Conservation (phyloP, 139 green algal genomes). For the Chlamydomonas urium region DNA sequence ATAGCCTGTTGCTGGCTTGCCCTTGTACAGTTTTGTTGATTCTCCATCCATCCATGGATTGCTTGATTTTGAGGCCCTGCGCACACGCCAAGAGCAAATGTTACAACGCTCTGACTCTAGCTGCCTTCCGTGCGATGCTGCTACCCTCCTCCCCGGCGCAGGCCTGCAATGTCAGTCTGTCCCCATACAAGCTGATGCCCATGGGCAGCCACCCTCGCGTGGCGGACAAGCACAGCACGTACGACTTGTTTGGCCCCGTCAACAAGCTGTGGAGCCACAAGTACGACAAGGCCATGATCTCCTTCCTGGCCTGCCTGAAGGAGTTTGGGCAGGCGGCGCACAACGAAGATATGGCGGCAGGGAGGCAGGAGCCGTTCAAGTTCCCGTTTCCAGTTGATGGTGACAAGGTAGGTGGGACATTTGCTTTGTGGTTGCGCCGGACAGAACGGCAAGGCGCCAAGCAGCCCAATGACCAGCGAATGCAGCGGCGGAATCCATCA, state of each 20-base stretch:
- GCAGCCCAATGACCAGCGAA: background rate
- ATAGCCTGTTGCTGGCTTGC: no score
- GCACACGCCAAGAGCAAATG: no score
- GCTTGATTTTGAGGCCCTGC: no score
- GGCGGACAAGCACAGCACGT: constrained; percentile 58
- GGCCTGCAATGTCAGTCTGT: constrained; percentile 51
- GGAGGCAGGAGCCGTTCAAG: constrained; percentile 49
- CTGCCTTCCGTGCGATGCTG: no score
- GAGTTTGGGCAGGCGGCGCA: constrained; percentile 71
- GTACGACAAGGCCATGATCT: constrained; percentile 84
- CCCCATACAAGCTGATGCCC: constrained; percentile 65
- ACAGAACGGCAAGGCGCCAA: background rate
- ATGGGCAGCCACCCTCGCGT: constrained; percentile 84
- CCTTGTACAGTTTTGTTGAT: no score
- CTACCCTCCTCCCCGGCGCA: constrained; percentile 24
- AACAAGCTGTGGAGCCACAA: constrained; percentile 70
- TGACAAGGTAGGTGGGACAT: constrained; percentile 47
- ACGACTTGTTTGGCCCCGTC: constrained; percentile 90
- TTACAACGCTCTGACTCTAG: no score
- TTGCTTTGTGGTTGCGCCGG: no score
- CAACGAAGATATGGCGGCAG: background rate
- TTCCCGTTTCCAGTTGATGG: constrained; percentile 83
- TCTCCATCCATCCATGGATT: no score
- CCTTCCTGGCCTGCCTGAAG: constrained; percentile 74
- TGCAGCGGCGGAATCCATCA: background rate